A percentile compares a stretch with the other conserved stretches of the same genome.
Evolutionary conservation across 805 yeast species (phyloP).

Genomic region (Wickerhamomyces silvicola): DNA sequence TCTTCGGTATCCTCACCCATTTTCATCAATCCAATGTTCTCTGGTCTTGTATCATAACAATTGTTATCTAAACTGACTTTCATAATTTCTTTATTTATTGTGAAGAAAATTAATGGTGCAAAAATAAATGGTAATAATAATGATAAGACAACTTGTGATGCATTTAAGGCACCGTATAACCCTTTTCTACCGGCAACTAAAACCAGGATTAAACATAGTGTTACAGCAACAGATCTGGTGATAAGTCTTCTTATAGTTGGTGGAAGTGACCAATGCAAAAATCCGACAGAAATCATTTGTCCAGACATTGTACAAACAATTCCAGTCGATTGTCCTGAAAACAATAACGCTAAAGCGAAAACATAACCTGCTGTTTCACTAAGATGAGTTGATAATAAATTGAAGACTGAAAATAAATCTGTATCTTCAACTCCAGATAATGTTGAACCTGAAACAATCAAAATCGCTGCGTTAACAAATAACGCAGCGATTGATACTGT

Average conservation of each 20-base stretch:
- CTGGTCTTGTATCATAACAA: constrained; percentile 7
- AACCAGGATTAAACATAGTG: constrained; percentile 78
- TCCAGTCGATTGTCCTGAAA: constrained; percentile 89
- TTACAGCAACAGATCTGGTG: constrained; percentile 78
- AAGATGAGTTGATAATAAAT: constrained; percentile 51
- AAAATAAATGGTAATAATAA: constrained; percentile 77
- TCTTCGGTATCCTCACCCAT: constrained; percentile 3
- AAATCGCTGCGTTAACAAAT: constrained; percentile 83
- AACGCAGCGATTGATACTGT: constrained; percentile 90
- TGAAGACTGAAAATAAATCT: constrained; percentile 77
- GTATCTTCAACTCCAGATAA: constrained; percentile 43
- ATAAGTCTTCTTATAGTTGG: constrained; percentile 77
- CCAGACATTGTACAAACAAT: constrained; percentile 93
- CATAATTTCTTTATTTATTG: constrained; percentile 66
- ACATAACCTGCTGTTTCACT: constrained; percentile 77
- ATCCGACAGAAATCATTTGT: constrained; percentile 93
- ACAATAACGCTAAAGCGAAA: constrained; percentile 77
- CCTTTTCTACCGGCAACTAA: constrained; percentile 77
- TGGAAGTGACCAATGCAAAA: constrained; percentile 69
- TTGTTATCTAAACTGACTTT: constrained; percentile 34
- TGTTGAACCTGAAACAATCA: constrained; percentile 91
- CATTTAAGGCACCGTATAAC: constrained; percentile 66
- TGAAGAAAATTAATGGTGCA: constrained; percentile 81
- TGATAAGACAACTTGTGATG: constrained; percentile 79
- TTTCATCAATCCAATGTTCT: constrained; percentile 13